A percentile compares a stretch with the other conserved stretches of the same genome.
These are phyloP conservation scores for Saccharomycopsis hybrid DNA, from an alignment of 1,139 yeast species.

Conservation along the genomic window DNA sequence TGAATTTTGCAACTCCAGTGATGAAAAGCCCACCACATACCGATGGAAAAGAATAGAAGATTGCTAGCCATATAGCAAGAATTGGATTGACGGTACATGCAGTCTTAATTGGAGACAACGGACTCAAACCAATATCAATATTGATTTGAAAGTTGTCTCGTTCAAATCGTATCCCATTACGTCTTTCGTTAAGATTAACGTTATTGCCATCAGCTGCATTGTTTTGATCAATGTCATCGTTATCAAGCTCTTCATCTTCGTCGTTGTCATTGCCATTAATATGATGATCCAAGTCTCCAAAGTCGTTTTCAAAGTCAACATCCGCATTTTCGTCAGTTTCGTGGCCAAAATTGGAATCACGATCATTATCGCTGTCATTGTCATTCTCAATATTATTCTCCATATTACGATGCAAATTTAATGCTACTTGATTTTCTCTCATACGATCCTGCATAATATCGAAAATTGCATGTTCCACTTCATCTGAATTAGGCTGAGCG, in stretches of 20 bases:
- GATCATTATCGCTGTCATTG: slow-evolving; percentile 19
- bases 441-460: too few relatives aligned
- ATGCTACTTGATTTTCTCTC: neutral
- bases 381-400: slow-evolving; percentile 16
- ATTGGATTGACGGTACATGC: slow-evolving; percentile 33
- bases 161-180: slow-evolving; percentile 13
- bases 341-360: too few relatives aligned
- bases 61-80: slow-evolving; percentile 2
- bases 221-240: slow-evolving; percentile 20
- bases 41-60: slow-evolving; percentile 24
- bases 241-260: slow-evolving; percentile 20
- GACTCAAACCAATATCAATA: slow-evolving; percentile 3
- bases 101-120: slow-evolving; percentile 24
- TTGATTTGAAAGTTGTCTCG: slow-evolving; percentile 10
- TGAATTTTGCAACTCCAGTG: too few relatives aligned
- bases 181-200: too few relatives aligned
- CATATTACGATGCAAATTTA: slow-evolving; percentile 12
- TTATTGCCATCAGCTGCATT: too few relatives aligned
- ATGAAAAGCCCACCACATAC: too few relatives aligned
- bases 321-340: slow-evolving; percentile 21
- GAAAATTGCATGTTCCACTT: neutral
- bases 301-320: too few relatives aligned
- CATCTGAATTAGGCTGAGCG: neutral
- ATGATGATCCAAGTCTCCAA: too few relatives aligned
- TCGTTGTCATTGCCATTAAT: slow-evolving; percentile 20